phyloP scores from a whole-genome alignment of 163 green algal species.

The Scenedesmus sp. region DNA sequence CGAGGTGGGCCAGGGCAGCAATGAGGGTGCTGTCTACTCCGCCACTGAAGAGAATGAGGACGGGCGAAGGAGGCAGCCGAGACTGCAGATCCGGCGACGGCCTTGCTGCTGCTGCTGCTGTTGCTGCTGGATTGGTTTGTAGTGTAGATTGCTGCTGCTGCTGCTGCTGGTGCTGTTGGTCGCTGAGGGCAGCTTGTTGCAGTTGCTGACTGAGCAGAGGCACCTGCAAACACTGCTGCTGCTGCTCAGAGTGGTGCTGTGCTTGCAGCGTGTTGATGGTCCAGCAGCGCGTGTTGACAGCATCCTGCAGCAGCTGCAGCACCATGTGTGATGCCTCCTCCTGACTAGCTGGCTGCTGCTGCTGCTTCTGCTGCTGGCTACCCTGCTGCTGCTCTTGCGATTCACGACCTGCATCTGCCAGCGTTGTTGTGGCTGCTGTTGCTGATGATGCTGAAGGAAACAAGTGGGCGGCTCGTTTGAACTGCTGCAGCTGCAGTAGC shows the following conservation, averaged over 20 bases:
- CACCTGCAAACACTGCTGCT: not conserved
- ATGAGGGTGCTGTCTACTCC: conserved; percentile 94
- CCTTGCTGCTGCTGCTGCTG: not conserved
- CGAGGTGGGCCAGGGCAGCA: conserved; percentile 81
- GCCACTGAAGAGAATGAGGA: conserved; percentile 95
- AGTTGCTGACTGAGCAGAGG: not conserved
- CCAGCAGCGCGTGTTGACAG: conserved; percentile 15
- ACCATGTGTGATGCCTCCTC: not conserved
- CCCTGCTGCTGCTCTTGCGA: not conserved
- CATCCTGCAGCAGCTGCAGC: conserved; percentile 31
- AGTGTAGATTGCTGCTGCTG: not conserved
- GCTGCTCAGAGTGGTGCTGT: not conserved
- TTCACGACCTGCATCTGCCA: not conserved
- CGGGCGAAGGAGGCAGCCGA: conserved; percentile 35
- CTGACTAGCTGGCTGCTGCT: not conserved
- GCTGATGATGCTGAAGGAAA: not conserved
- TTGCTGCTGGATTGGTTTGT: not conserved
- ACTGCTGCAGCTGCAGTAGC: conserved; percentile 33
- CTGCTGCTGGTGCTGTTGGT: not conserved
- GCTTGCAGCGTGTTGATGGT: conserved; percentile 30
- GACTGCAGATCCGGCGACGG: not conserved
- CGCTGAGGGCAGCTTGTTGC: not conserved
- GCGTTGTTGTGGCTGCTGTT: not conserved
- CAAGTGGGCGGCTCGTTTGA: not conserved
- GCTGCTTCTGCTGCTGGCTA: not conserved